Evolutionary conservation across 345 rosid genomes (phyloP).

Genomic region (Noccaea bulbosa): DNA sequence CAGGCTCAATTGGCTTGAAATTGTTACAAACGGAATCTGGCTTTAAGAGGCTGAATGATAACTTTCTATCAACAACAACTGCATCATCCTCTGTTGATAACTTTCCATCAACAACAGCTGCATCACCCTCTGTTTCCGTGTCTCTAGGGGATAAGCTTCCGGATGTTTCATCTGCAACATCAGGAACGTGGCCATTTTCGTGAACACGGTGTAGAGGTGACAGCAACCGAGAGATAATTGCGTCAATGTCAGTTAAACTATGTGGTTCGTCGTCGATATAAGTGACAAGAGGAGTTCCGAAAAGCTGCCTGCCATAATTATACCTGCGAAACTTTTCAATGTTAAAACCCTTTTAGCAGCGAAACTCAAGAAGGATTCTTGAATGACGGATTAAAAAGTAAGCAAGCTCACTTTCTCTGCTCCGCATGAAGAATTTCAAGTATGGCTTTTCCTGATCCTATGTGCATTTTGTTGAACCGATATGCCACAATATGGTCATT

Average conservation of each 20-base stretch:
- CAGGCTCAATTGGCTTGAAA: conserved; percentile 55
- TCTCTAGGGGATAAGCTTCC: conserved; percentile 45
- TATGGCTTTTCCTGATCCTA: conserved; percentile 62
- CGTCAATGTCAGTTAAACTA: conserved; percentile 66
- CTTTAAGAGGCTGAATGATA: conserved; percentile 51
- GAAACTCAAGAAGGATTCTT: conserved; percentile 9
- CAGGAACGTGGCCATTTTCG: conserved; percentile 55
- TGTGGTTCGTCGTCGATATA: conserved; percentile 55
- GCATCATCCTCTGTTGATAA: conserved; percentile 47
- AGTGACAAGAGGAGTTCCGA: conserved; percentile 78
- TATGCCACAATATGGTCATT: conserved; percentile 86
- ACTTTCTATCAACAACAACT: conserved; percentile 37
- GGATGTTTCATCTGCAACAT: conserved; percentile 54
- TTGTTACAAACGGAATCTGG: conserved; percentile 46
- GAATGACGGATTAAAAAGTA: conserved; percentile 11
- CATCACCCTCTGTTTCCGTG: conserved; percentile 45
- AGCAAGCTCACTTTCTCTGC: conserved; percentile 57
- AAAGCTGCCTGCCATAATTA: conserved; percentile 45
- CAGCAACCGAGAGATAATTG: conserved; percentile 55
- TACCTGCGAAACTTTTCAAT: conserved; percentile 47
- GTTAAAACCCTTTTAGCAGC: conserved; percentile 11
- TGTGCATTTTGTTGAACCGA: conserved; percentile 55
- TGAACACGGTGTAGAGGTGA: conserved; percentile 65
- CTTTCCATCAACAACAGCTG: conserved; percentile 35
- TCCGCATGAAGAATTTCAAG: conserved; percentile 66